phyloP scores from a whole-genome alignment of 345 rosid species.

The Lepidium aucheri region DNA sequence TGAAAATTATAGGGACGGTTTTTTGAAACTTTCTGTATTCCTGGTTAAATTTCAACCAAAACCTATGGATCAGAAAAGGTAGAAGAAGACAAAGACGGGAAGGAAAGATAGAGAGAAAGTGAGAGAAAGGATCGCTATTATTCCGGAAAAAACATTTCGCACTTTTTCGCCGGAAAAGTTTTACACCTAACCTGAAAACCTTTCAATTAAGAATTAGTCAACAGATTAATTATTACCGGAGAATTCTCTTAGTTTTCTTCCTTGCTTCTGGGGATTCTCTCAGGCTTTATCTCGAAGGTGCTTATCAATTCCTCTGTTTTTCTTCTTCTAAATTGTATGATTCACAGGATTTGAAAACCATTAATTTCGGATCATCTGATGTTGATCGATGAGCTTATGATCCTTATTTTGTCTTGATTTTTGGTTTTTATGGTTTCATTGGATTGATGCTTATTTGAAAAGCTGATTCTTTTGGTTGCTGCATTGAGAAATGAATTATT shows the following conservation, averaged over 20 bases:
- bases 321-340: not conserved
- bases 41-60: conserved; percentile 5
- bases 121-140: conserved; percentile 8
- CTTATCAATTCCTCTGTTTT: conserved; percentile 17
- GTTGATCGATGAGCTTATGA: not conserved
- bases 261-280: conserved; percentile 3
- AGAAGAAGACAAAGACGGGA: conserved; percentile 19
- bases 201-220: conserved; percentile 20
- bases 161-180: conserved; percentile 12
- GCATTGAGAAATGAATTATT: not conserved
- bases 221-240: not conserved
- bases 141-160: conserved; percentile 12
- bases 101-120: not conserved
- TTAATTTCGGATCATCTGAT: not conserved
- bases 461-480: not conserved
- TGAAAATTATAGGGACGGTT: no score
- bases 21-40: not conserved
- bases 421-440: not conserved
- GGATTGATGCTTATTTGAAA: not conserved
- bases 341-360: not conserved
- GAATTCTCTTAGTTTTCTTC: not conserved
- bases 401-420: not conserved
- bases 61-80: conserved; percentile 23
- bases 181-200: not conserved
- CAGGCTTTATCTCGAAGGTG: conserved; percentile 14